Evolutionary conservation across 2,329 filamentous ascomycete species (phyloP).

Genomic region (Ophiostoma sp.): DNA sequence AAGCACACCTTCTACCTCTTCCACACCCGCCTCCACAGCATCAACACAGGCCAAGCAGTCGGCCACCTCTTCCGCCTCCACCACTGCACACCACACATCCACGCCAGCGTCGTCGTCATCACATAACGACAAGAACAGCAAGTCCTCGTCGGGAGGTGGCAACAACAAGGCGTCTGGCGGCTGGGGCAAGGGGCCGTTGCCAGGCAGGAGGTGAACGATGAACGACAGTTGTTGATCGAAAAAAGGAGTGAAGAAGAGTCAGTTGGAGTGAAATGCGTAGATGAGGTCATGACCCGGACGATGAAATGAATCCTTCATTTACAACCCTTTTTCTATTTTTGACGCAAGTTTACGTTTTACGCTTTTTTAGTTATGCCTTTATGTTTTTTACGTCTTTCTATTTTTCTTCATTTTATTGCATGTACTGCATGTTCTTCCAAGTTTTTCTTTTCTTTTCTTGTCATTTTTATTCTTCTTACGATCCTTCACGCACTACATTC

Average conservation of each 20-base stretch:
- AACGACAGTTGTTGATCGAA: background rate
- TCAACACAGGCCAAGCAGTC: background rate
- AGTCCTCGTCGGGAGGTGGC: background rate
- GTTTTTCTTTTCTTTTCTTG: background rate
- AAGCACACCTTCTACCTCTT: background rate
- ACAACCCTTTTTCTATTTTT: background rate
- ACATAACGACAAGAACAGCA: background rate
- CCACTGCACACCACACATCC: background rate
- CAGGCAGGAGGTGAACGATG: slow-evolving; percentile 2
- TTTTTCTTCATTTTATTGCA: background rate
- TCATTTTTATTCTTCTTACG: background rate
- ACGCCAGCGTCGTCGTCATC: background rate
- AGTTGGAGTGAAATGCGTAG: background rate
- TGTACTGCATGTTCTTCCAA: background rate
- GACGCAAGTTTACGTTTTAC: slow-evolving; percentile 4
- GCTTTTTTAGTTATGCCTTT: background rate
- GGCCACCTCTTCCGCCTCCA: background rate
- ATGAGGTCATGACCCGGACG: slow-evolving; percentile 19
- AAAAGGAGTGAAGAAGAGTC: background rate
- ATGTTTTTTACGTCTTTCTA: slow-evolving; percentile 6
- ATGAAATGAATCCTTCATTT: slow-evolving; percentile 2
- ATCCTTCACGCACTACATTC: background rate
- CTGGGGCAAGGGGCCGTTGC: slow-evolving; percentile 21
- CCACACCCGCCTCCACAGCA: background rate
- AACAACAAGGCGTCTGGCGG: background rate